These are phyloP conservation scores for Yamadazyma triangularis DNA, from an alignment of 1,139 yeast genomes.

Conservation along the genomic window DNA sequence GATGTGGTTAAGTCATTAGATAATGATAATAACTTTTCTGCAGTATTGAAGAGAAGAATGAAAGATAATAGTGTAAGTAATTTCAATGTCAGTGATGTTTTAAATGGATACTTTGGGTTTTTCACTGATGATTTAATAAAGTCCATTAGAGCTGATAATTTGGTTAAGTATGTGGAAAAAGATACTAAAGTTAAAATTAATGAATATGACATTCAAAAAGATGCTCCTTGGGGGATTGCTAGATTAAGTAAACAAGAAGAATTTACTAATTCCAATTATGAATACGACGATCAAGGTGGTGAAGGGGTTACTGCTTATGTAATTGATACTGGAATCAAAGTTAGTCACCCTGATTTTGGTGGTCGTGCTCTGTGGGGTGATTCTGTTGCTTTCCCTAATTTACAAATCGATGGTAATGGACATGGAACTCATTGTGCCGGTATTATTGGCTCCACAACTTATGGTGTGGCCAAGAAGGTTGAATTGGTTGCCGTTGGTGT, in stretches of 20 bases:
- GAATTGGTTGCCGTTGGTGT: slow-evolving; percentile 75
- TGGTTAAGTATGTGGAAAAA: slow-evolving; percentile 71
- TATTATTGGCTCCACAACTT: slow-evolving; percentile 67
- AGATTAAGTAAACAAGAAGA: slow-evolving; percentile 87
- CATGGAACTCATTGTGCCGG: slow-evolving; percentile 94
- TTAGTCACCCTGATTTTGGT: slow-evolving; percentile 75
- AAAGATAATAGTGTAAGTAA: slow-evolving; percentile 15
- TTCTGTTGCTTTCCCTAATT: slow-evolving; percentile 81
- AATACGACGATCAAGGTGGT: slow-evolving; percentile 81
- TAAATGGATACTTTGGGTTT: slow-evolving; percentile 70
- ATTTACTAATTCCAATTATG: slow-evolving; percentile 71
- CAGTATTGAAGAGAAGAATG: slow-evolving; percentile 10
- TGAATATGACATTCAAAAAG: slow-evolving; percentile 64
- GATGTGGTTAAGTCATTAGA: slow-evolving; percentile 37
- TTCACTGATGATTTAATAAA: slow-evolving; percentile 71
- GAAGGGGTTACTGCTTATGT: slow-evolving; percentile 90
- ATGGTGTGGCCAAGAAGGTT: slow-evolving; percentile 79
- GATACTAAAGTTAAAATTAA: slow-evolving; percentile 72
- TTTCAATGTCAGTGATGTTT: slow-evolving; percentile 52
- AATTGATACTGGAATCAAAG: slow-evolving; percentile 88
- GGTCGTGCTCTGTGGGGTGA: slow-evolving; percentile 96
- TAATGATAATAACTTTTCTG: slow-evolving; percentile 6
- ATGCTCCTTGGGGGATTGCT: slow-evolving; percentile 96
- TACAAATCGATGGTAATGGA: slow-evolving; percentile 86
- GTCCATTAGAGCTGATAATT: slow-evolving; percentile 66